phyloP scores from a whole-genome alignment of 2,329 filamentous ascomycete genomes.

The Aspergillus sp. region DNA sequence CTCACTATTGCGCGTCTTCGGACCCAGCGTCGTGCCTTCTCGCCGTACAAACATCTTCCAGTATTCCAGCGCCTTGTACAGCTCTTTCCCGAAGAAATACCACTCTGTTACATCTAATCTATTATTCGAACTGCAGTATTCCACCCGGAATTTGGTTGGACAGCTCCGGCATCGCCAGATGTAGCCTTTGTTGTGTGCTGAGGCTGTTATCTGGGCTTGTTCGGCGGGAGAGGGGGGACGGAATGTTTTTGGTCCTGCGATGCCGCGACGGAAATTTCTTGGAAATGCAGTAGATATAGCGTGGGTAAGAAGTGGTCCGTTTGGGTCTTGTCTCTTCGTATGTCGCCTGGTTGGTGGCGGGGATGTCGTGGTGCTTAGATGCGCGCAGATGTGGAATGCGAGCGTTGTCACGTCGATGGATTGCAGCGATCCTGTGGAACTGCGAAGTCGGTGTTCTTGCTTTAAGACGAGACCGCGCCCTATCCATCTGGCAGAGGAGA shows the following conservation, averaged over 20 bases:
- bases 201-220: background rate
- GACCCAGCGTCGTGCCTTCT: background rate
- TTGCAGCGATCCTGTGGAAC: background rate
- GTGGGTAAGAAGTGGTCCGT: background rate
- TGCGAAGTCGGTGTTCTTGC: background rate
- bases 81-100: conserved; percentile 8
- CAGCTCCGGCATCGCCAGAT: conserved; percentile 1
- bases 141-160: conserved; percentile 1
- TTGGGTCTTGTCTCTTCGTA: background rate
- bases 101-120: background rate
- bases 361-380: background rate
- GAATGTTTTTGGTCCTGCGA: background rate
- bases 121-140: background rate
- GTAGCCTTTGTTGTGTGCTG: background rate
- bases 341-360: background rate
- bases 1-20: conserved; percentile 5
- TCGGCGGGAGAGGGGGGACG: background rate
- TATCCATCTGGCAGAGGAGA: background rate
- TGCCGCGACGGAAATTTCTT: background rate
- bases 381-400: conserved; percentile 4
- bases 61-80: background rate
- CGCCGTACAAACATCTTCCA: conserved; percentile 9
- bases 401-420: background rate
- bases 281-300: conserved; percentile 1
- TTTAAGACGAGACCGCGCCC: background rate